These are phyloP conservation scores for Wilcoxina mikolae DNA, from an alignment of 495 filamentous ascomycete species.

Conservation along the genomic window DNA sequence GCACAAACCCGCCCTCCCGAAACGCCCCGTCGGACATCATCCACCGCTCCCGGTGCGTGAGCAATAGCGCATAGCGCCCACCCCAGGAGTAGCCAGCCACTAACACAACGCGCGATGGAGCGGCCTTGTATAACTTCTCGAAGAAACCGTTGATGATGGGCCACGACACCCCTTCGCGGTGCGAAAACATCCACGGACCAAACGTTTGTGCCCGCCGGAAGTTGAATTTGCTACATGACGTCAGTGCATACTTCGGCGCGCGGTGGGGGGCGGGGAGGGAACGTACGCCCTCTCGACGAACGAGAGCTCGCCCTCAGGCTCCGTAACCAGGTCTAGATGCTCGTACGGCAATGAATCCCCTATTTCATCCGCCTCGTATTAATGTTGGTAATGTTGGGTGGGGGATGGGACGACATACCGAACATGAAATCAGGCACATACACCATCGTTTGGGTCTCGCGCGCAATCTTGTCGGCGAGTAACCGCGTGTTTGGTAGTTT, in stretches of 20 bases:
- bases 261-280: constrained; percentile 13
- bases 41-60: constrained; percentile 31
- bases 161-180: constrained; percentile 28
- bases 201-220: constrained; percentile 14
- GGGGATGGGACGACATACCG: constrained; percentile 30
- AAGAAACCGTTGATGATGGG: constrained; percentile 39
- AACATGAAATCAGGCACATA: constrained; percentile 48
- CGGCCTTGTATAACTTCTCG: constrained; percentile 31
- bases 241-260: constrained; percentile 16
- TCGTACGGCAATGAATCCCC: constrained; percentile 30
- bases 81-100: constrained; percentile 49
- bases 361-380: constrained; percentile 6
- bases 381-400: not conserved
- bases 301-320: not conserved
- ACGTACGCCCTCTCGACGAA: not conserved
- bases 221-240: too few species aligned
- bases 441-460: constrained; percentile 35
- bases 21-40: constrained; percentile 10
- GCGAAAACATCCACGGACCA: constrained; percentile 30
- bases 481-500: constrained; percentile 39
- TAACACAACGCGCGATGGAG: constrained; percentile 31
- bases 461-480: constrained; percentile 40
- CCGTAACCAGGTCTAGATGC: constrained; percentile 15
- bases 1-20: constrained; percentile 21
- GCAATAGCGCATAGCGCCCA: constrained; percentile 36